Evolutionary conservation across 371 early-diverging fungal species (phyloP).

Genomic region (Syncephalastrum monosporum): DNA sequence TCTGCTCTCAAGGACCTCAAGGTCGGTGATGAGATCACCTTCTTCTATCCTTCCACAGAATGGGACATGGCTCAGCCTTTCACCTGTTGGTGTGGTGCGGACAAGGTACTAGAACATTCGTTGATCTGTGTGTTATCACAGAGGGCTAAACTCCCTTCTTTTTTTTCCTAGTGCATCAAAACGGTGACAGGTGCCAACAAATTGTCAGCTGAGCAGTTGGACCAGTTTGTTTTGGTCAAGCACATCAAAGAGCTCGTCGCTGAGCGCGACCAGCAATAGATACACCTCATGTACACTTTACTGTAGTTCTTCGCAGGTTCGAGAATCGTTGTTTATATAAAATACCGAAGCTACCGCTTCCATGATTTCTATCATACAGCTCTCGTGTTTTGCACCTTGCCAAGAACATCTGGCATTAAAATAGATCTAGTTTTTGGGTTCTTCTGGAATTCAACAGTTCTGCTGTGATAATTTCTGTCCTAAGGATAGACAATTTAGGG

Average conservation of each 20-base stretch:
- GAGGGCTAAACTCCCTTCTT: neutral
- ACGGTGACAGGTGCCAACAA: slow-evolving; percentile 61
- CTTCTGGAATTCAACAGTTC: too few species aligned
- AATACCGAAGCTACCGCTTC: too few species aligned
- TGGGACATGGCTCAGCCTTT: slow-evolving; percentile 90
- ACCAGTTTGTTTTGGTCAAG: slow-evolving; percentile 45
- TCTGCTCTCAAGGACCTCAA: slow-evolving; percentile 58
- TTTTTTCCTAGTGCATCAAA: slow-evolving; percentile 54
- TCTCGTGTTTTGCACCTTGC: too few species aligned
- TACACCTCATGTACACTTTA: neutral
- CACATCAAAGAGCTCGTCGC: slow-evolving; percentile 57
- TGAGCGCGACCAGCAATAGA: slow-evolving; percentile 32
- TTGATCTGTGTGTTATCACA: neutral
- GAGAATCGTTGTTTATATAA: too few species aligned
- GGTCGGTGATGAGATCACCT: slow-evolving; percentile 71
- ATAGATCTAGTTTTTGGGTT: too few species aligned
- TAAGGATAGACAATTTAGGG: too few species aligned
- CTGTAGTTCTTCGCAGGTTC: too few species aligned
- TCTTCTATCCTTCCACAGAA: slow-evolving; percentile 84
- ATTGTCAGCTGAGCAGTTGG: slow-evolving; percentile 44
- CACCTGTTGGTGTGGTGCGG: slow-evolving; percentile 77
- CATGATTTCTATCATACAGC: too few species aligned
- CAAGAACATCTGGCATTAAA: too few species aligned
- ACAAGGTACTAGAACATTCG: slow-evolving; percentile 23
- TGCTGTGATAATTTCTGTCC: too few species aligned